Conservation (phyloP, 306 rosid species). For the Calophaca sinica region DNA sequence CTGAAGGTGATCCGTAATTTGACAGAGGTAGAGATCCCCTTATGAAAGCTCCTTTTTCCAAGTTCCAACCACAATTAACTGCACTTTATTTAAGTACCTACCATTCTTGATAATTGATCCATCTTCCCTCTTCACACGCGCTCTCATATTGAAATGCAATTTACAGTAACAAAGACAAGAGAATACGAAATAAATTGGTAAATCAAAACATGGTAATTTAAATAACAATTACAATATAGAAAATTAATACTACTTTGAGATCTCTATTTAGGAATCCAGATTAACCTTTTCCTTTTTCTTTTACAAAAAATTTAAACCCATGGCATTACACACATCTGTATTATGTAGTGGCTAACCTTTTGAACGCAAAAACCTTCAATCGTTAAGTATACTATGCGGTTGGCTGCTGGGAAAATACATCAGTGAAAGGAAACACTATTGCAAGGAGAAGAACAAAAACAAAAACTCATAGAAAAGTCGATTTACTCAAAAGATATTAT, state of each 20-base stretch:
- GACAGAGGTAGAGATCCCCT: constrained; percentile 15
- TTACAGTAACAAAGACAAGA: constrained; percentile 6
- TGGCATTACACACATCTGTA: too few species aligned
- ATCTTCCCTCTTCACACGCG: neutral
- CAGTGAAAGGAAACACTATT: neutral
- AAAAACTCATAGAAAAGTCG: neutral
- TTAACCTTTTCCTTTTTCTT: neutral
- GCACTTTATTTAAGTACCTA: constrained; percentile 4
- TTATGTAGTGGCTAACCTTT: constrained; percentile 38
- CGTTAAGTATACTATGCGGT: constrained; percentile 6
- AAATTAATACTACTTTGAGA: neutral
- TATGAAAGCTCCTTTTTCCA: neutral
- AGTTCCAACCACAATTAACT: constrained; percentile 7
- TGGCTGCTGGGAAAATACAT: constrained; percentile 12
- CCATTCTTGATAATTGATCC: constrained; percentile 13
- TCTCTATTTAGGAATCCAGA: constrained; percentile 4
- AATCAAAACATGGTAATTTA: neutral
- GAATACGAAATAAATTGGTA: neutral
- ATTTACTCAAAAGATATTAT: neutral
- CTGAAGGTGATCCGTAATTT: constrained; percentile 6
- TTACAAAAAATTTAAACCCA: neutral
- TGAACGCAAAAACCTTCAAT: constrained; percentile 14
- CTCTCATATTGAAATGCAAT: neutral
- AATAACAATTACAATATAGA: neutral
- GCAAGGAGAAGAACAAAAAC: neutral